Evolutionary conservation across 2,329 filamentous ascomycete species (phyloP), one percentile per base, ranked within the genome.

Genomic region (Beauveria bassiana): DNA sequence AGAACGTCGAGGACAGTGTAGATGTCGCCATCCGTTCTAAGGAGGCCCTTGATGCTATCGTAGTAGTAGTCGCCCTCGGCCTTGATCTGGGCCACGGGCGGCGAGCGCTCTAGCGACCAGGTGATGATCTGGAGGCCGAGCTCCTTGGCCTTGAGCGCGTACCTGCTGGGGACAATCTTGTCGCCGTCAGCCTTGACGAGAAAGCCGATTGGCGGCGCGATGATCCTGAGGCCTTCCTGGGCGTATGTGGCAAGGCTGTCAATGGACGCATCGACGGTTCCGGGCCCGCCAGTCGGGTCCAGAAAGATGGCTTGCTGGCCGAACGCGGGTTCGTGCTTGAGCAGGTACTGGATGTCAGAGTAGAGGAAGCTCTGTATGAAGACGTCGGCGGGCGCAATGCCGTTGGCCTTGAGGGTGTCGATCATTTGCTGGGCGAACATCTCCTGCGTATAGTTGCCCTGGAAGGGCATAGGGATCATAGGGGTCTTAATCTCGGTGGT

Each of bases 401-500:
- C 75, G n/a, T 79, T 79, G 1, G 72, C 69, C 63, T 78, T 78
- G 74, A 86, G 86, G 60, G 82, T 80, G 67, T 87, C 80, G 61
- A 87, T 79, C 63, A 90, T 74, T 71, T 89, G 84, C 73, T 87
- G 84, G 0, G 84, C 83, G 69, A 84, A 90, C 67, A 78, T 74
- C 65, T 83, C 74, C 69, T 88, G 86, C 0, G 87, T 90, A 75
- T 88, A 90, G 69, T 79, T 70, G 38, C 78, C 78, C 47, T 77
- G 69, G 70, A 88, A 90, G 0, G 88, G 88, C 86, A 90, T 90
- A 20, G 78, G 69, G 18, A 90, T 83, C 66, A 82, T 76, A 42
- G 84, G 86, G 0, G 82, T 83, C 77, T 90, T 90, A 34, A 89
- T 78, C 73, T 89, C 86, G 5, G 85, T 81, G 0, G 84, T 87